phyloP scores from a whole-genome alignment of 495 filamentous ascomycete species.

The Aspergillus nanangensis region DNA sequence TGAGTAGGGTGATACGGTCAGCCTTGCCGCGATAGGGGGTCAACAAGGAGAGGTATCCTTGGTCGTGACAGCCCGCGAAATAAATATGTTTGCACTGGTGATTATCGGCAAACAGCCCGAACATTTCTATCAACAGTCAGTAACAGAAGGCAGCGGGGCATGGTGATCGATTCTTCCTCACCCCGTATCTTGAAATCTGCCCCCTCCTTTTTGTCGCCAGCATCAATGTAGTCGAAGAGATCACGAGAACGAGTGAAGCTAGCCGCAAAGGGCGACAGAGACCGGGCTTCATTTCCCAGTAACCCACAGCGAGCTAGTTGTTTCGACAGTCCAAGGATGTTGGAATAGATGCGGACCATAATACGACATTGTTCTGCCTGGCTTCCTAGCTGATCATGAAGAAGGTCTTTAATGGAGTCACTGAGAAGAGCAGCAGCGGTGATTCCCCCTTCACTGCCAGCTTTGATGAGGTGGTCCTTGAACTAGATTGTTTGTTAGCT shows the following conservation, averaged over 20 bases:
- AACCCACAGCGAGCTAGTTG: conserved; percentile 43
- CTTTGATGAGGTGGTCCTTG: conserved; percentile 48
- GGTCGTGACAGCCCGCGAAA: conserved; percentile 61
- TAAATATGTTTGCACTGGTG: conserved; percentile 64
- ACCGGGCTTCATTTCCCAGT: conserved; percentile 45
- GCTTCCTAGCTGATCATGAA: conserved; percentile 38
- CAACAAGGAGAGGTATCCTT: conserved; percentile 52
- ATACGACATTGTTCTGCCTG: conserved; percentile 51
- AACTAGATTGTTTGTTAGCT: conserved; percentile 34
- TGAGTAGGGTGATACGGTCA: conserved; percentile 51
- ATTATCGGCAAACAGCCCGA: conserved; percentile 54
- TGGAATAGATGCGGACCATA: conserved; percentile 59
- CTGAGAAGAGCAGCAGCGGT: conserved; percentile 50
- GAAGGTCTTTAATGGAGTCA: conserved; percentile 43
- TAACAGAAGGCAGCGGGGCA: not conserved
- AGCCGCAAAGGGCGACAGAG: conserved; percentile 49
- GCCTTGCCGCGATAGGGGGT: conserved; percentile 43
- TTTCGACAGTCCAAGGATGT: conserved; percentile 51
- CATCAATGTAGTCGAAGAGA: conserved; percentile 59
- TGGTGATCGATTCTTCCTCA: conserved; percentile 13
- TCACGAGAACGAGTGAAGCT: conserved; percentile 57
- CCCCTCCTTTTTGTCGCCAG: conserved; percentile 57
- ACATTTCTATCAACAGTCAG: conserved; percentile 37
- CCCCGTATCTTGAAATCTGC: conserved; percentile 57
- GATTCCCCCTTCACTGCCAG: conserved; percentile 52